Conservation (phyloP, 768 basidiomycete genomes). For the Russula dissimulans region DNA sequence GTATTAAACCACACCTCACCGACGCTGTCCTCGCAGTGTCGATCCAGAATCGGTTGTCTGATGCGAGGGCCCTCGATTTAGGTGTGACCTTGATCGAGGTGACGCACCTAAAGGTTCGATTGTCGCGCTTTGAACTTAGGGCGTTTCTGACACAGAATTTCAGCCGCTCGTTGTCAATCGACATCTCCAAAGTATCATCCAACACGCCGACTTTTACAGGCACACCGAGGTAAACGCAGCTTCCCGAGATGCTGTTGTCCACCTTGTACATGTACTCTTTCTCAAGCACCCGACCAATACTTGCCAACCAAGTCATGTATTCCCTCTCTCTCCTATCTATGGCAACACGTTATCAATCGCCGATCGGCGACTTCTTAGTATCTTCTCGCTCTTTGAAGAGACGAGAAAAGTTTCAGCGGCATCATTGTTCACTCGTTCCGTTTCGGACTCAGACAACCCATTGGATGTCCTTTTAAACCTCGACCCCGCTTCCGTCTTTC, state of each 20-base stretch:
- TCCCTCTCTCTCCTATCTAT: slow-evolving; percentile 69
- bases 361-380: slow-evolving; percentile 59
- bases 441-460: slow-evolving; percentile 36
- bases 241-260: slow-evolving; percentile 40
- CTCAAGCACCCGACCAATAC: slow-evolving; percentile 69
- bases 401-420: slow-evolving; percentile 59
- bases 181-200: slow-evolving; percentile 64
- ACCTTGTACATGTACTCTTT: slow-evolving; percentile 61
- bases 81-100: slow-evolving; percentile 22
- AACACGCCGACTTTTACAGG: slow-evolving; percentile 54
- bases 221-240: slow-evolving; percentile 28
- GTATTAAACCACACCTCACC: slow-evolving; percentile 39
- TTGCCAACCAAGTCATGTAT: slow-evolving; percentile 76
- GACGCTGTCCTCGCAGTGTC: slow-evolving; percentile 63
- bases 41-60: slow-evolving; percentile 50
- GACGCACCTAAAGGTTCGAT: slow-evolving; percentile 50
- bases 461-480: slow-evolving; percentile 63
- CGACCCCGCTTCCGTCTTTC: slow-evolving; percentile 58
- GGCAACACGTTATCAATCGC: slow-evolving; percentile 55
- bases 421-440: slow-evolving; percentile 48
- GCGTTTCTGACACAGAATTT: neutral
- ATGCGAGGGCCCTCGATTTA: slow-evolving; percentile 25
- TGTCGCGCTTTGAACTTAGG: neutral
- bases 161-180: slow-evolving; percentile 67
- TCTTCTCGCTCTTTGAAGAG: slow-evolving; percentile 71